Percentiles rank a stretch among this genome's conserved stretches.
Conservation (phyloP, 192 early-diverging fungal species). For the Thoreauomyces humboldtii region DNA sequence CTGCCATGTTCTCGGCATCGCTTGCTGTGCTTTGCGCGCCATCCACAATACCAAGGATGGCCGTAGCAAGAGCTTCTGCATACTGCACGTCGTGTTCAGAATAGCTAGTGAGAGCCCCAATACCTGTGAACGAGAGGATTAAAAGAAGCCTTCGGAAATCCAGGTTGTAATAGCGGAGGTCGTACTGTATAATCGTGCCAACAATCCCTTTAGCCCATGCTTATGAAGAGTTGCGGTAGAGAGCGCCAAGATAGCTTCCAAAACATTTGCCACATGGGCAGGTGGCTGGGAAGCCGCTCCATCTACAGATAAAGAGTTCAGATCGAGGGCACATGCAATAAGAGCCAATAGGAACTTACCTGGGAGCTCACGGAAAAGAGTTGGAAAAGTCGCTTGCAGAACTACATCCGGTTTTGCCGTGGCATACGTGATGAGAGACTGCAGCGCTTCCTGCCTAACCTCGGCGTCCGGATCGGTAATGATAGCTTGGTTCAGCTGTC, state of each 20-base stretch:
- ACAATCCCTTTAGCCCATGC: background rate
- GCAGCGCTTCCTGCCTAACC: conserved; percentile 48
- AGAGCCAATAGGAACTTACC: conserved; percentile 15
- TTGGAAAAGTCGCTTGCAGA: conserved; percentile 52
- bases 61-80: conserved; percentile 42
- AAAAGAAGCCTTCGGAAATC: too few species aligned
- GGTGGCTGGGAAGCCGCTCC: background rate
- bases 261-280: background rate
- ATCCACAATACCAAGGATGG: conserved; percentile 29
- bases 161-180: too few species aligned
- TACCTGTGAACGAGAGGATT: background rate
- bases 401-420: conserved; percentile 42
- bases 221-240: background rate
- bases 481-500: conserved; percentile 11
- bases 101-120: background rate
- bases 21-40: background rate
- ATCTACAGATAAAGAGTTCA: background rate
- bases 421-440: conserved; percentile 43
- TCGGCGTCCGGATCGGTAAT: conserved; percentile 12
- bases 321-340: too few species aligned
- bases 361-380: conserved; percentile 54
- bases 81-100: conserved; percentile 37
- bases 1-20: background rate
- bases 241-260: background rate
- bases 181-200: conserved; percentile 44